phyloP scores from a whole-genome alignment of 768 basidiomycete species.

The Amanita molliuscula region DNA sequence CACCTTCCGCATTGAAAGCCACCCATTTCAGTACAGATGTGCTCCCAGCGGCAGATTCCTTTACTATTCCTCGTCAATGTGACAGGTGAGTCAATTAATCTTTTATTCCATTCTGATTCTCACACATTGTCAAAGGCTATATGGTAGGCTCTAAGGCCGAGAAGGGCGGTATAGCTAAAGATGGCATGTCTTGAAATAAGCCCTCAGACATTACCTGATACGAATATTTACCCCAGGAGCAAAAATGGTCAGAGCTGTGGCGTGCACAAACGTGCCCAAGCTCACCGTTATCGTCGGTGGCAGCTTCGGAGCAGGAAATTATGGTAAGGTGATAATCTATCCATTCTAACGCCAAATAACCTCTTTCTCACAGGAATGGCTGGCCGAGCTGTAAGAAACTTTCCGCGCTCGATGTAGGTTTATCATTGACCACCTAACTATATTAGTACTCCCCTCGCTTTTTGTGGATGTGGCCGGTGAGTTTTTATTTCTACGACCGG shows the following conservation, averaged over 20 bases:
- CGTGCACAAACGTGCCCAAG: conserved; percentile 91
- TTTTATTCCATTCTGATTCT: conserved; percentile 7
- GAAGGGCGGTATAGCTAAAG: conserved; percentile 89
- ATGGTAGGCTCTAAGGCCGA: conserved; percentile 98
- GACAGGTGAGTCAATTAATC: conserved; percentile 38
- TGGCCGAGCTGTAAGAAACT: conserved; percentile 71
- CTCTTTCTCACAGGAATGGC: conserved; percentile 54
- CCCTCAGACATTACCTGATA: neutral
- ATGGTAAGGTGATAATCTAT: conserved; percentile 41
- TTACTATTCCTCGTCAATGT: conserved; percentile 92
- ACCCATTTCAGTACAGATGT: conserved; percentile 93
- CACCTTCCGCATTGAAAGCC: conserved; percentile 87
- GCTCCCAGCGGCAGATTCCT: conserved; percentile 84
- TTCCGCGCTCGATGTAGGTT: neutral
- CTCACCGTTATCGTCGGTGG: conserved; percentile 89
- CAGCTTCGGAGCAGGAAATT: conserved; percentile 92
- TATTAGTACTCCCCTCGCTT: conserved; percentile 84
- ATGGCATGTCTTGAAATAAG: conserved; percentile 34
- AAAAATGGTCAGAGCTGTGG: conserved; percentile 95
- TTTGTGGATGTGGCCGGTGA: conserved; percentile 96
- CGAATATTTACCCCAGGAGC: conserved; percentile 35
- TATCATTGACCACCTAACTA: conserved; percentile 3
- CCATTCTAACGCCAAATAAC: conserved; percentile 2
- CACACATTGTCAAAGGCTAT: conserved; percentile 43
- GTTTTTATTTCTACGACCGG: conserved; percentile 16